Evolutionary conservation across 345 rosid genomes (phyloP), one percentile per base, ranked within the genome.

Genomic region (Brassica rapa): DNA sequence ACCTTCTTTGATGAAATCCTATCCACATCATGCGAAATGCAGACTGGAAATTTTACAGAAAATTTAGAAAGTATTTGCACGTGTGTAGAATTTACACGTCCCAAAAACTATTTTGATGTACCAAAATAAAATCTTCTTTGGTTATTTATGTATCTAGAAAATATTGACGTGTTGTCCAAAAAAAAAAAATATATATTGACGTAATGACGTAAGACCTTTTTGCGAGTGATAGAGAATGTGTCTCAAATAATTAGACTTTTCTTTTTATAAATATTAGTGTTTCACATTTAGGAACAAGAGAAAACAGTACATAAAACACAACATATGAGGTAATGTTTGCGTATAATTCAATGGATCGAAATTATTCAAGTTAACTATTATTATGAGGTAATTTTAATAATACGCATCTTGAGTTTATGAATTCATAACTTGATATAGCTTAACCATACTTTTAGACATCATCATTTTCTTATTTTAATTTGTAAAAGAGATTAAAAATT

Each of bases 1-100:
- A 46, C 83, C 80, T 80, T 75, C 43, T 80, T 70, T 80, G 76
- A 75, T 75, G 62, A 23, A 68, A 69, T 39, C 53, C 67, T 27
- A 63, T 68, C 56, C 79, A 74, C 71, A 74, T 69, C 75, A 68
- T 61, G 11, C 53, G 37, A 14, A 24, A 43, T 12, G 63, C 24
- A 43, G 64, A 32, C 25, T 19, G 56, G 25, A 56, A 19, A 9
- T 24, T 0, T 12, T 23, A 2, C 14, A 16, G 30, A 30, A 15
- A 10, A 51, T 7, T 51, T 29, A 3, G 16, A 72, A 72, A 67
- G 65, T 79, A 46, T 11, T 33, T 61, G 70, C 78, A 73, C 74
- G 70, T 79, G 78, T 24, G 46, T 60, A 16, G 70, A 73, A 33
- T 78, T 59, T 59, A 68, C 41, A 72, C 71, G 75, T 63, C 71